Evolutionary conservation across 2,329 filamentous ascomycete genomes (phyloP).

Genomic region (Beauveria rudraprayagi): DNA sequence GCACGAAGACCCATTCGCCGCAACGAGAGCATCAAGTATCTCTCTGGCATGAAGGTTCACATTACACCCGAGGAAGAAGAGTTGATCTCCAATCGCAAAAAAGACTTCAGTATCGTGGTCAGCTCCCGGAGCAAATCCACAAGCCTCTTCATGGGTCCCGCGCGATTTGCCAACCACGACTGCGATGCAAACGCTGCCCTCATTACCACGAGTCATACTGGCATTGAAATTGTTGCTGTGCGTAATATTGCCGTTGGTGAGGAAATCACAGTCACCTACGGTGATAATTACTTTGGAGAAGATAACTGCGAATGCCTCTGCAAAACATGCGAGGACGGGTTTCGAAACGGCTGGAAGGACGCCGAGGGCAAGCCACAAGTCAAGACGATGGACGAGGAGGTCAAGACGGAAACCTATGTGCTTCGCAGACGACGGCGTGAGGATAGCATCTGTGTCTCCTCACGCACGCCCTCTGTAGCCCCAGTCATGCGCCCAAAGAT

Average conservation of each 20-base stretch:
- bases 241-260: constrained; percentile 78
- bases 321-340: constrained; percentile 68
- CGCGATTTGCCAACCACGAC: constrained; percentile 95
- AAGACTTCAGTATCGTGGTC: constrained; percentile 95
- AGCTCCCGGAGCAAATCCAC: constrained; percentile 86
- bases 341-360: constrained; percentile 75
- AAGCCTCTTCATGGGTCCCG: constrained; percentile 88
- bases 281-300: constrained; percentile 90
- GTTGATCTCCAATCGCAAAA: constrained; percentile 69
- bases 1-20: constrained; percentile 72
- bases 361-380: constrained; percentile 34
- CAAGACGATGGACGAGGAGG: constrained; percentile 46
- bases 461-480: constrained; percentile 49
- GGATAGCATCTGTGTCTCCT: constrained; percentile 40
- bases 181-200: constrained; percentile 87
- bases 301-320: constrained; percentile 95
- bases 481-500: constrained; percentile 48
- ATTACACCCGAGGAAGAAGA: constrained; percentile 89
- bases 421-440: constrained; percentile 47
- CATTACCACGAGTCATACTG: constrained; percentile 72
- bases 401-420: constrained; percentile 40
- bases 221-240: constrained; percentile 83
- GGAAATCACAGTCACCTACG: constrained; percentile 94
- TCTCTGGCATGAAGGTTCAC: constrained; percentile 82
- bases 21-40: constrained; percentile 82